Base-by-base conservation (phyloP, 805 yeast genomes). In the Spathaspora hagerdaliae region DNA sequence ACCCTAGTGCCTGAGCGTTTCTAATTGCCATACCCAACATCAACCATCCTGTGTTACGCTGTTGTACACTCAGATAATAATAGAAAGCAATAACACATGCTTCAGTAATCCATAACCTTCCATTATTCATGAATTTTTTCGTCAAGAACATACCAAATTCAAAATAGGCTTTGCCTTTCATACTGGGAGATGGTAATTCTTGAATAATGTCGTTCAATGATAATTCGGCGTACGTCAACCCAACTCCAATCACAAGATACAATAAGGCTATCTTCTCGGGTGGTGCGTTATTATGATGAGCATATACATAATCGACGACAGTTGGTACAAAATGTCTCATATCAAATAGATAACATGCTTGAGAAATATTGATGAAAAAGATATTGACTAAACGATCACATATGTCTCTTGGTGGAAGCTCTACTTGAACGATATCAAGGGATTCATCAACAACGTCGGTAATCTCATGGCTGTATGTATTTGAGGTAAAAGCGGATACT, bases 21-120 rank as follows among this genome's bases (percentile, higher is more conserved):
- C 74, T 55, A n/a, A 74, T 69, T 1, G 77, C 71, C 19, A 51
- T 49, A 6, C 77, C 74, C 24, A 74, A 49, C 48, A 63, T 62
- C 9, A 73, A 54, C 79, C 79, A 75, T 6, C 78, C 70, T 0
- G 71, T 57, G 41, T 63, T 62, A 43, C 71, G 60, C 40, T 64
- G 65, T 12, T 73, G 68, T 10, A 59, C 60, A 29, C 61, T 57
- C 41, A 68, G 73, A 48, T 74, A 66, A 51, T 61, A 73, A 49
- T 71, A 61, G 51, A 61, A 69, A 26, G 66, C 57, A 14, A 76
- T 48, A 24, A 68, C 47, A 47, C 70, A 59, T 1, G 70, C 69
- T 47, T 71, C 73, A 1, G 70, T 70, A 5, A 70, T 48, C 77
- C 78, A 73, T 13, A 71, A 37, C 56, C 66, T 14, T 64, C 43